Evolutionary conservation across 331 rosid genomes (phyloP).

Genomic region (Rosa hybrid): DNA sequence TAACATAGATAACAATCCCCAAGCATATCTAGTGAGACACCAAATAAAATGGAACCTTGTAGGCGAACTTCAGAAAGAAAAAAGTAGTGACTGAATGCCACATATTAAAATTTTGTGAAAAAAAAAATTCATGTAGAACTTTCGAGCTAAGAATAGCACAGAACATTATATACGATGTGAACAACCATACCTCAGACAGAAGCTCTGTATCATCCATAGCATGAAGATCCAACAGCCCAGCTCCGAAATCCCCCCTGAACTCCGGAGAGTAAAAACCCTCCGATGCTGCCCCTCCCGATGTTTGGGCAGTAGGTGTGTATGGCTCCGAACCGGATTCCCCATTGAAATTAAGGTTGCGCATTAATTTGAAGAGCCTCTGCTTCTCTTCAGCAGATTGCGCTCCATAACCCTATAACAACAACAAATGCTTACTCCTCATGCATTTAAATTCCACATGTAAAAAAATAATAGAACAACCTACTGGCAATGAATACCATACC

Average conservation of each 20-base stretch:
- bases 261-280: constrained; percentile 86
- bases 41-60: neutral
- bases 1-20: neutral
- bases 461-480: neutral
- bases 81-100: neutral
- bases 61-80: neutral
- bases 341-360: constrained; percentile 89
- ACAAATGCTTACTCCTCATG: constrained; percentile 20
- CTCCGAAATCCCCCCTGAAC: constrained; percentile 96
- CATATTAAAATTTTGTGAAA: neutral
- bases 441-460: neutral
- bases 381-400: constrained; percentile 99
- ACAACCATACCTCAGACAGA: constrained; percentile 72
- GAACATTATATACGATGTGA: neutral
- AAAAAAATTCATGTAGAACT: constrained; percentile 1
- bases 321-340: constrained; percentile 93
- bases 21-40: neutral
- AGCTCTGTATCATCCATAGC: constrained; percentile 99
- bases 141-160: constrained; percentile 14
- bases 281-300: constrained; percentile 58
- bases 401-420: constrained; percentile 70
- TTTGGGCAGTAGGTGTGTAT: constrained; percentile 60
- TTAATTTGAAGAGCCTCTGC: constrained; percentile 85
- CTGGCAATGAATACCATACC: constrained; percentile 38
- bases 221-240: constrained; percentile 99